Percentiles rank a stretch among this genome's conserved stretches.
Evolutionary conservation across 2,329 filamentous ascomycete species (phyloP).

Genomic region (Hortaea sp.): DNA sequence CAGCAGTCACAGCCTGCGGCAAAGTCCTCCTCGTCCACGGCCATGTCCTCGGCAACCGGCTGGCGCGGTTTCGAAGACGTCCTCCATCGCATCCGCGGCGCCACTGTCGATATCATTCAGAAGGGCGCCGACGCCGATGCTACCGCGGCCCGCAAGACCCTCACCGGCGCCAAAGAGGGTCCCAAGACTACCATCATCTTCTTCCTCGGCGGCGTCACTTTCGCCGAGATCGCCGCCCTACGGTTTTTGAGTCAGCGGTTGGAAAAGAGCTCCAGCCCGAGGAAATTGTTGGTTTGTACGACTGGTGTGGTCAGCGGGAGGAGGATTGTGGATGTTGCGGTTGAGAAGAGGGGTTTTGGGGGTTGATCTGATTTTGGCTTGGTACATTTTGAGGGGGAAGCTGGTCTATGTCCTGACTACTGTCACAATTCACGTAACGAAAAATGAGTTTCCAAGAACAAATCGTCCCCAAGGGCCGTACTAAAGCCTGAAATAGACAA

Average conservation of each 20-base stretch:
- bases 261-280: slow-evolving; percentile 50
- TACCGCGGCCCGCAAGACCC: slow-evolving; percentile 63
- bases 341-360: slow-evolving; percentile 23
- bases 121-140: slow-evolving; percentile 88
- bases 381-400: too few species aligned
- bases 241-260: slow-evolving; percentile 74
- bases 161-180: slow-evolving; percentile 55
- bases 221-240: slow-evolving; percentile 88
- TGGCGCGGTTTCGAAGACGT: slow-evolving; percentile 93
- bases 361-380: slow-evolving; percentile 2
- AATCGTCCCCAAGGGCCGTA: too few species aligned
- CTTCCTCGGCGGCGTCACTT: slow-evolving; percentile 92
- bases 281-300: slow-evolving; percentile 83
- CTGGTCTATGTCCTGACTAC: too few species aligned
- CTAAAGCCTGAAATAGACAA: too few species aligned
- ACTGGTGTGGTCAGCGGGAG: slow-evolving; percentile 87
- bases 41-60: slow-evolving; percentile 33
- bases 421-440: too few species aligned
- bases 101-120: slow-evolving; percentile 85
- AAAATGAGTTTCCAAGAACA: too few species aligned
- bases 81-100: slow-evolving; percentile 75
- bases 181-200: slow-evolving; percentile 86
- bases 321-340: slow-evolving; percentile 65
- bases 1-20: slow-evolving; percentile 34
- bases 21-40: slow-evolving; percentile 20